A percentile compares a stretch with the other conserved stretches of the same genome.
These are phyloP conservation scores for Austroboletus rostrupii DNA, from an alignment of 1,284 basidiomycete genomes.

Conservation along the genomic window DNA sequence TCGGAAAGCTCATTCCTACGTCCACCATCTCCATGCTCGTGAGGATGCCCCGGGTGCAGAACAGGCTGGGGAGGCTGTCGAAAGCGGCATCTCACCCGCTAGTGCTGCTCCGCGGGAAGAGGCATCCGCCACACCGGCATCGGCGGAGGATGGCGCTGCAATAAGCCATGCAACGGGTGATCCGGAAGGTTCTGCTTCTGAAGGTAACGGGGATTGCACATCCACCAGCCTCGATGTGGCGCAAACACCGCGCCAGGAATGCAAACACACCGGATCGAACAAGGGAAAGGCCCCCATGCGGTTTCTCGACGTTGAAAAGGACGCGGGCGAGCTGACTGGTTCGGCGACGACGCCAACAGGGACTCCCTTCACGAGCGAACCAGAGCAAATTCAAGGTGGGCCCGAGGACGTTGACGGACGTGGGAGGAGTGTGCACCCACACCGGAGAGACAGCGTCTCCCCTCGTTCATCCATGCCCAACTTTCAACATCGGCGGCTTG, in stretches of 20 bases:
- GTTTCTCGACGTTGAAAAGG: neutral
- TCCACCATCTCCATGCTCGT: conserved; percentile 10
- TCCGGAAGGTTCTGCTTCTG: conserved; percentile 23
- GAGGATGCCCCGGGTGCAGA: conserved; percentile 3
- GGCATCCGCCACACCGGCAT: neutral
- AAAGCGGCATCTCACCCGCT: neutral
- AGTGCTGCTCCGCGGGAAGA: conserved; percentile 3
- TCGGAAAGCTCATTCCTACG: conserved; percentile 4
- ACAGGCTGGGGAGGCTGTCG: neutral
- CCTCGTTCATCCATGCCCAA: conserved; percentile 23
- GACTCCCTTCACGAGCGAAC: neutral
- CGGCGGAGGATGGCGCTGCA: neutral
- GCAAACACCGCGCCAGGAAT: conserved; percentile 3
- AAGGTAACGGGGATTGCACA: conserved; percentile 12
- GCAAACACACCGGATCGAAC: conserved; percentile 15
- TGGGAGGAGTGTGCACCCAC: conserved; percentile 18
- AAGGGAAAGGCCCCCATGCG: conserved; percentile 14
- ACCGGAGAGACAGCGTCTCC: conserved; percentile 19
- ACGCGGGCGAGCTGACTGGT: conserved; percentile 10
- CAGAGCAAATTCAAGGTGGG: conserved; percentile 5
- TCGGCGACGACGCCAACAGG: neutral
- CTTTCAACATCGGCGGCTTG: conserved; percentile 28
- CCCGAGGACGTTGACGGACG: conserved; percentile 18
- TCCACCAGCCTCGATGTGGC: neutral
- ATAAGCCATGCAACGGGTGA: conserved; percentile 6